Percentiles rank a stretch among this genome's conserved stretches.
phyloP scores from a whole-genome alignment of 257 asterid genomes.

The Solanum tacnaense region DNA sequence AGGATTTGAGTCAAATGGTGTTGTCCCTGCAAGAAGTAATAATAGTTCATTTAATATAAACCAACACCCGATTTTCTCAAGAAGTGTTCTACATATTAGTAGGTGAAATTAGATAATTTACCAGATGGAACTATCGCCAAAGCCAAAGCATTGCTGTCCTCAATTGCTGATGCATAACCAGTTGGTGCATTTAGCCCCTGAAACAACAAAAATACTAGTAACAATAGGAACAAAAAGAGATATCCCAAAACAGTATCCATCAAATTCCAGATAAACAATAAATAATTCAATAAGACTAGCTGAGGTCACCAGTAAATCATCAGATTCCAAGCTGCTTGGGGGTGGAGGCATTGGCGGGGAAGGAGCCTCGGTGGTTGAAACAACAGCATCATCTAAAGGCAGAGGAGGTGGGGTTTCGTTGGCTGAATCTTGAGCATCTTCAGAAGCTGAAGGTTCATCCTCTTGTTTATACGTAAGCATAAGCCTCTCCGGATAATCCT shows the following conservation, averaged over 20 bases:
- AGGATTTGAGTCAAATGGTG: constrained; percentile 38
- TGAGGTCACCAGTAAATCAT: constrained; percentile 68
- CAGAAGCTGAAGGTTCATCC: constrained; percentile 53
- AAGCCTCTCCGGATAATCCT: constrained; percentile 96
- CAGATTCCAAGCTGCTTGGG: constrained; percentile 41
- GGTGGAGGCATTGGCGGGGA: constrained; percentile 41
- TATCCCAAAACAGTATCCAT: background rate
- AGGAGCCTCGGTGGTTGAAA: constrained; percentile 34
- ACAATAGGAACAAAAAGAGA: background rate
- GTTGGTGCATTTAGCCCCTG: constrained; percentile 68
- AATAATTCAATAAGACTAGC: background rate
- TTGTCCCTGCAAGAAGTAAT: constrained; percentile 32
- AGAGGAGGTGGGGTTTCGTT: constrained; percentile 38
- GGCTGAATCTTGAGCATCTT: constrained; percentile 32
- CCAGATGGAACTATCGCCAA: constrained; percentile 89
- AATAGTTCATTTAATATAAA: background rate
- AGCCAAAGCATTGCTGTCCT: constrained; percentile 88
- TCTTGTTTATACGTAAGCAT: constrained; percentile 90
- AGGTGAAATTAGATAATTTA: constrained; percentile 15
- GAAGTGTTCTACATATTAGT: background rate
- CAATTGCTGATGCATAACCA: constrained; percentile 57
- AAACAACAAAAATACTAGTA: constrained; percentile 4
- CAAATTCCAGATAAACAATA: background rate
- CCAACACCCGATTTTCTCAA: background rate
- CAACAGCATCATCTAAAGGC: constrained; percentile 34